Evolutionary conservation across 2,329 filamentous ascomycete genomes (phyloP).

Genomic region (Blastomyces emzantsi): DNA sequence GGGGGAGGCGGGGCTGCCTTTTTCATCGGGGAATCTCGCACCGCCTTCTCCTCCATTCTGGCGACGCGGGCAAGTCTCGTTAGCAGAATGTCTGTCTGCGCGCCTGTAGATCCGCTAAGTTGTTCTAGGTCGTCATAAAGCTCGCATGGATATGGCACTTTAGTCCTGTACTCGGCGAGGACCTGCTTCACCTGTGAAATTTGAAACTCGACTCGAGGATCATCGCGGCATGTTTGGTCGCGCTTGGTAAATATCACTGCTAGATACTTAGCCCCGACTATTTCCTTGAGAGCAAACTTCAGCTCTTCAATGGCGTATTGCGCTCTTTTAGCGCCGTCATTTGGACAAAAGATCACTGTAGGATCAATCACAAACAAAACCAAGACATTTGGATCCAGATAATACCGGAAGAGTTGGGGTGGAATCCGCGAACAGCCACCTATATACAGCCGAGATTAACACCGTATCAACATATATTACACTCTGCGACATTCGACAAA

Average conservation of each 20-base stretch:
- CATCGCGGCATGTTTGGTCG: not conserved
- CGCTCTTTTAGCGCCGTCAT: not conserved
- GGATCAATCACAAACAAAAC: not conserved
- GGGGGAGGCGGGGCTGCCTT: not conserved
- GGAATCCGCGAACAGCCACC: not conserved
- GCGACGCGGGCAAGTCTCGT: not conserved
- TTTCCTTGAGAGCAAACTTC: not conserved
- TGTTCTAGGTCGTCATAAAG: constrained; percentile 10
- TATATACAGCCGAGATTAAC: not conserved
- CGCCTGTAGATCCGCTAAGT: constrained; percentile 8
- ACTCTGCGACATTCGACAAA: not conserved
- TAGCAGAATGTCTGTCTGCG: constrained; percentile 9
- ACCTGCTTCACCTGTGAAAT: not conserved
- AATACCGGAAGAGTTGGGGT: not conserved
- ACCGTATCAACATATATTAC: not conserved
- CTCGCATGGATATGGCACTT: constrained; percentile 8
- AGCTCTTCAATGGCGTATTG: constrained; percentile 3
- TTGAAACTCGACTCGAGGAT: not conserved
- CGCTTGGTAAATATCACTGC: constrained; percentile 9
- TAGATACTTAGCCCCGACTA: not conserved
- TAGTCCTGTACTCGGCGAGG: not conserved
- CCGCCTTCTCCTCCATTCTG: not conserved
- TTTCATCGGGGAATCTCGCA: not conserved
- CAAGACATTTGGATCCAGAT: not conserved
- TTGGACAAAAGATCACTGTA: not conserved